Percentiles rank a stretch among this genome's conserved stretches.
phyloP scores from a whole-genome alignment of 805 yeast genomes.

The Candida pseudofarinosa region DNA sequence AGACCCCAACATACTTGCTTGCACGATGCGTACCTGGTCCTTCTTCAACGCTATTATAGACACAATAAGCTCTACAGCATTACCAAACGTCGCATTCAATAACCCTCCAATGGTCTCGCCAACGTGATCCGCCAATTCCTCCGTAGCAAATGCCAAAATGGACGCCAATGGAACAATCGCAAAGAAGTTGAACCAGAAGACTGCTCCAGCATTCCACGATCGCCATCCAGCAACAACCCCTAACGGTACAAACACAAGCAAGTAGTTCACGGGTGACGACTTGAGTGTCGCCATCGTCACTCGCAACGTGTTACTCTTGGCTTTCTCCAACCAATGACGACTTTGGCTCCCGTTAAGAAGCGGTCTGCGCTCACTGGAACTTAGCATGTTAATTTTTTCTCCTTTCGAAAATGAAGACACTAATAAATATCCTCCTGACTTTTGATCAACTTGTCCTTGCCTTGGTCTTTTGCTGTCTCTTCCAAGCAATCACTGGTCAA shows the following conservation, averaged over 20 bases:
- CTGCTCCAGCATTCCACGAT: constrained; percentile 48
- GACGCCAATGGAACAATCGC: constrained; percentile 94
- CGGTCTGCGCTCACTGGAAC: neutral
- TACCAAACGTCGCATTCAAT: constrained; percentile 94
- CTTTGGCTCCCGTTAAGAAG: neutral
- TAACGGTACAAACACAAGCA: constrained; percentile 82
- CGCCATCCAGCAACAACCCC: constrained; percentile 73
- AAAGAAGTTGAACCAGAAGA: constrained; percentile 74
- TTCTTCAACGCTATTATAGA: constrained; percentile 82
- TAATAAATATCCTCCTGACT: no score
- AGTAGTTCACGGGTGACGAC: constrained; percentile 70
- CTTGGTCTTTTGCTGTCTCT: no score
- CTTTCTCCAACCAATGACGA: neutral
- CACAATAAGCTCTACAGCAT: constrained; percentile 95
- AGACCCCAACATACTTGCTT: constrained; percentile 95
- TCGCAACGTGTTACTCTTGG: neutral
- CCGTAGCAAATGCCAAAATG: constrained; percentile 87
- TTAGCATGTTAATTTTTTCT: neutral
- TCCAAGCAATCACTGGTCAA: no score
- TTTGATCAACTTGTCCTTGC: no score
- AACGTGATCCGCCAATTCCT: constrained; percentile 79
- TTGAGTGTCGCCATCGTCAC: constrained; percentile 26
- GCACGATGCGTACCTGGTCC: constrained; percentile 89
- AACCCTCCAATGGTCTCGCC: constrained; percentile 94
- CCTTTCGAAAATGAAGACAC: no score